Evolutionary conservation across 768 basidiomycete genomes (phyloP), one percentile per base, ranked within the genome.

Genomic region (Calvatia gigantea): DNA sequence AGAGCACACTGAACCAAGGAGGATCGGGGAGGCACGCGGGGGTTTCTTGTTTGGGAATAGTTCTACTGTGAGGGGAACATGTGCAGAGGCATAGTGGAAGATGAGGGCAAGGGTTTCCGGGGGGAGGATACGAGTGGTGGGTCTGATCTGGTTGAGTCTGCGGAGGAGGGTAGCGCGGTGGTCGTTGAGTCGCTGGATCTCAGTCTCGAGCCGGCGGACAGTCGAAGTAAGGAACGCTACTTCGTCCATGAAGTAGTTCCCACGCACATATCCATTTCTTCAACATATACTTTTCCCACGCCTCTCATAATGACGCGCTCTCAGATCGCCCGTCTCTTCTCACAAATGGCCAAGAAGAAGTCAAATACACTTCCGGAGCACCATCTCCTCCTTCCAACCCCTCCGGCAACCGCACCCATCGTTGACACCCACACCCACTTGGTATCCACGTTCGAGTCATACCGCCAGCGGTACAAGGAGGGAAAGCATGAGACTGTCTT

Each of bases 391-490:
- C 65, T 77, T 6, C 76, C 78, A 12, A 58, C 66, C 19, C 67
- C 67, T 12, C 73, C 72, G 2, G 67, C 74, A 2, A 48, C 67
- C 1, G 52, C 69, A 4, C 63, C 73, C 4, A 82, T 94, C 61
- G 75, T 93, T 15, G 92, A 94, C 70, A 94, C 91, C 0, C 92
- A 94, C 70, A 91, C 89, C 0, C 92, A 94, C 62, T 72, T 94
- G n/a, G 75, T 85, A 7, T 82, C 87, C 0, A 94, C 91, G 0
- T 94, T 80, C 61, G 74, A 76, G 1, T 62, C 74, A 15, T 94
- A 93, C 66, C 74, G 75, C 28, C 65, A 62, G 33, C 83, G 81
- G 51, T 94, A 92, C 67, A 81, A 78, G 23, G 67, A 76, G 0
- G 15, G n/a, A 15, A 73, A 73, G 51, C 75, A 79, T 60, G 62